Percentiles rank a stretch among this genome's conserved stretches.
Evolutionary conservation across 108 stramenopile genomes (phyloP).

Genomic region (Mediolabrus comicus): DNA sequence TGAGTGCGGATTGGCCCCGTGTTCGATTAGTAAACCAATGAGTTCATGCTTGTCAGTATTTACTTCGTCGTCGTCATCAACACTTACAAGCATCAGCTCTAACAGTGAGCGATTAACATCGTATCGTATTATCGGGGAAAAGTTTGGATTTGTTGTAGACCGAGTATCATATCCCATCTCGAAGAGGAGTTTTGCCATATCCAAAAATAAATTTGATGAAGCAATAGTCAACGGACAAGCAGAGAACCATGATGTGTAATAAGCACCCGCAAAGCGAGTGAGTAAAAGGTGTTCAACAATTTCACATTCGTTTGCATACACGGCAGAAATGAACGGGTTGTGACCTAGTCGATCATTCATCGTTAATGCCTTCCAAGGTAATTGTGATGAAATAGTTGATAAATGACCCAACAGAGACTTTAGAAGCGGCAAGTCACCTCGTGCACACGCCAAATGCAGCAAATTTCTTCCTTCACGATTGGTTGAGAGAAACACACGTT

Average conservation of each 20-base stretch:
- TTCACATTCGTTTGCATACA: constrained; percentile 55
- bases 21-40: constrained; percentile 14
- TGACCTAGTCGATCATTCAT: constrained; percentile 43
- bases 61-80: not conserved
- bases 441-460: constrained; percentile 62
- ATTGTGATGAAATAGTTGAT: not conserved
- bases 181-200: constrained; percentile 64
- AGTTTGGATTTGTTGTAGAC: not conserved
- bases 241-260: constrained; percentile 24
- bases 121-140: not conserved
- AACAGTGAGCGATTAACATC: constrained; percentile 33
- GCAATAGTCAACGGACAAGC: constrained; percentile 64
- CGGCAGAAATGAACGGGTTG: constrained; percentile 64
- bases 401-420: constrained; percentile 44
- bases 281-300: constrained; percentile 61
- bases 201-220: constrained; percentile 41
- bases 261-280: constrained; percentile 28
- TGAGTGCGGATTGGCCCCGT: constrained; percentile 29
- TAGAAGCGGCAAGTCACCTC: constrained; percentile 48
- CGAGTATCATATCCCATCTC: constrained; percentile 31
- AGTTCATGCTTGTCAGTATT: constrained; percentile 12
- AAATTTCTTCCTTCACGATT: constrained; percentile 55
- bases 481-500: constrained; percentile 31
- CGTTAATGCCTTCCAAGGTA: constrained; percentile 46
- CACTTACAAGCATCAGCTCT: constrained; percentile 11